Base-by-base conservation (phyloP, 768 basidiomycete species). In the Megacollybia marginata region DNA sequence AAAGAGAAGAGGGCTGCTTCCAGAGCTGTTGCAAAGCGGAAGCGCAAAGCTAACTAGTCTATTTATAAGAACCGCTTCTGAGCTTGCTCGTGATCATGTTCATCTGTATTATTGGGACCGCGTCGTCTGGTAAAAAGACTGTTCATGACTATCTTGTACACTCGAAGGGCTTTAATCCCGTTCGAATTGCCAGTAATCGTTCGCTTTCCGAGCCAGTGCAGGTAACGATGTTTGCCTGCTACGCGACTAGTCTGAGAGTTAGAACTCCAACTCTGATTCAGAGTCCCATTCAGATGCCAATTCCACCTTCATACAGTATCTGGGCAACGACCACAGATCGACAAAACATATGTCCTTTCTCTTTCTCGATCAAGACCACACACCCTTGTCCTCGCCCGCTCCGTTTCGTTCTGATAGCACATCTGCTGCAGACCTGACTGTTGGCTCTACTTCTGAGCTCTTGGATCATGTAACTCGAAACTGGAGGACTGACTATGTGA, bases 401-500 rank as follows among this genome's bases (percentile, higher is more conserved):
- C 59, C 31, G 56, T 60, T 58, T 52, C 48, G 15, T 44, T 43
- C 33, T 44, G 55, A 51, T 51, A 54, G 42, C 57, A 44, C 61
- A 33, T 56, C 57, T 23, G 48, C 50, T 36, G 46, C 51, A 55
- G 40, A 55, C 69, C 34, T 61, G 60, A 50, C 44, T 58, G 50
- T 42, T 48, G 40, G 65, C 6, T 74, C 74, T 9, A 63, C 82
- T 2, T 55, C 65, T 11, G 69, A 75, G 8, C 65, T 97, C 42
- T 73, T 98, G 42, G 72, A 80, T 54, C 76, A 85, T 61, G 83
- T 85, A 15, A 98, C 96, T 1, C 74, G 70, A 53, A 76, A 88
- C 54, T 99, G 95, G 95, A 75, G 74, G 42, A 63, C 70, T 7
- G 71, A 89, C 58, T 92, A 85, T 57, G 92, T 97, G 31, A 95